Percentiles rank a stretch among this genome's conserved stretches.
Evolutionary conservation across 2,329 filamentous ascomycete species (phyloP).

Genomic region (Calonectria hawksworthii): DNA sequence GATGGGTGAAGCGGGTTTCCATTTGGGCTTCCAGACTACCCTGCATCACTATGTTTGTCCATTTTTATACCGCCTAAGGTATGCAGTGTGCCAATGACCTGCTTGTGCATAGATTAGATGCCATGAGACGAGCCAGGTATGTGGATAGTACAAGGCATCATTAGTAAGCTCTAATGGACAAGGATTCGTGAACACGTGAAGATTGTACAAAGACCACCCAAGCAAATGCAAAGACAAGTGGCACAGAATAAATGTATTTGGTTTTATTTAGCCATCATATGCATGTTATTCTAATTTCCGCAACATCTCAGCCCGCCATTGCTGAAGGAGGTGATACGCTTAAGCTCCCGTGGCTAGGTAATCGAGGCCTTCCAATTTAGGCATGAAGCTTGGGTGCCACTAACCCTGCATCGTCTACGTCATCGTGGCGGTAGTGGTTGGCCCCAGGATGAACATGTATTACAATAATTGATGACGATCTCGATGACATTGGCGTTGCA

Average conservation of each 20-base stretch:
- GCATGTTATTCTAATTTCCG: neutral
- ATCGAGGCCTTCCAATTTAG: slow-evolving; percentile 32
- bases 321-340: neutral
- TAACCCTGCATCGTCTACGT: slow-evolving; percentile 36
- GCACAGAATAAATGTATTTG: neutral
- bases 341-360: slow-evolving; percentile 20
- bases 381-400: slow-evolving; percentile 40
- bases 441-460: slow-evolving; percentile 32
- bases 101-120: neutral
- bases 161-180: neutral
- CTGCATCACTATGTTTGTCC: no score
- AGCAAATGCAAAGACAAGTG: neutral
- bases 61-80: neutral
- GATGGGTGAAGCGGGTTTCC: neutral
- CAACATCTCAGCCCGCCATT: neutral
- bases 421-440: slow-evolving; percentile 39
- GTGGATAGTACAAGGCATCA: neutral
- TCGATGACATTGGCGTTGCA: slow-evolving; percentile 5
- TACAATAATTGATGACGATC: slow-evolving; percentile 41
- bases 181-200: neutral
- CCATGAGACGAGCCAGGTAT: neutral
- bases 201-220: neutral
- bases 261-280: neutral
- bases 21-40: no score
- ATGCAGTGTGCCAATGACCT: neutral